Conservation (phyloP, 106 monocot genomes). For the Dioscorea zingiberensis region DNA sequence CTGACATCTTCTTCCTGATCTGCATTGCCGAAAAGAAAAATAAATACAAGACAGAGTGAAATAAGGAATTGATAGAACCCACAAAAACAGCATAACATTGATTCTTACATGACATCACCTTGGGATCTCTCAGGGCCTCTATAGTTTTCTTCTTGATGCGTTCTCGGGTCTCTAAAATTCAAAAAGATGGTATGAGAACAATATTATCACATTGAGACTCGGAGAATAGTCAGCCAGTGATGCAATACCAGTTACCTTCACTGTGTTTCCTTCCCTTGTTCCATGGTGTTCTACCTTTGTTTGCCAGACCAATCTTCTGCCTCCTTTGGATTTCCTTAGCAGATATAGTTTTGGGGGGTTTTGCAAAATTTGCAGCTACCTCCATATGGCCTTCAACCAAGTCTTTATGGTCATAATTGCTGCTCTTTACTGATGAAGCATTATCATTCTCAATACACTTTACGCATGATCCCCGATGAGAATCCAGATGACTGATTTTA, state of each 20-base stretch:
- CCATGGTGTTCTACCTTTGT: slow-evolving; percentile 82
- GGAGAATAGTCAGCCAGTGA: not conserved
- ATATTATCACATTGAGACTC: not conserved
- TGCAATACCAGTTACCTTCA: slow-evolving; percentile 28
- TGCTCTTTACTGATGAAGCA: not conserved
- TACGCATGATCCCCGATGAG: slow-evolving; percentile 1
- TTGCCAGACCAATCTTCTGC: slow-evolving; percentile 71
- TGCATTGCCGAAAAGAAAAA: slow-evolving; percentile 15
- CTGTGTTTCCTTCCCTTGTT: slow-evolving; percentile 76
- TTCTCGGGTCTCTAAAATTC: slow-evolving; percentile 53
- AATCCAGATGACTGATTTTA: not conserved
- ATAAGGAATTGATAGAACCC: not conserved
- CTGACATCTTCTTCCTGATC: slow-evolving; percentile 70
- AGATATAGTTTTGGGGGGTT: slow-evolving; percentile 3
- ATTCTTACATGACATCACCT: slow-evolving; percentile 94
- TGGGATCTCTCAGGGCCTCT: slow-evolving; percentile 81
- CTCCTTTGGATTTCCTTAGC: slow-evolving; percentile 60
- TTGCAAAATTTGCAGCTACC: not conserved
- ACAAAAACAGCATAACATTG: slow-evolving; percentile 18
- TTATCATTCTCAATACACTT: not conserved
- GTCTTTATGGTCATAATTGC: slow-evolving; percentile 5
- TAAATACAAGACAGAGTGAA: not conserved
- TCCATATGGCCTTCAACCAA: not conserved
- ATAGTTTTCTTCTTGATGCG: slow-evolving; percentile 69
- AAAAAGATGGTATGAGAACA: slow-evolving; percentile 1